Conservation (phyloP, 202 grass and related monocot species). For the Carex arenaria region DNA sequence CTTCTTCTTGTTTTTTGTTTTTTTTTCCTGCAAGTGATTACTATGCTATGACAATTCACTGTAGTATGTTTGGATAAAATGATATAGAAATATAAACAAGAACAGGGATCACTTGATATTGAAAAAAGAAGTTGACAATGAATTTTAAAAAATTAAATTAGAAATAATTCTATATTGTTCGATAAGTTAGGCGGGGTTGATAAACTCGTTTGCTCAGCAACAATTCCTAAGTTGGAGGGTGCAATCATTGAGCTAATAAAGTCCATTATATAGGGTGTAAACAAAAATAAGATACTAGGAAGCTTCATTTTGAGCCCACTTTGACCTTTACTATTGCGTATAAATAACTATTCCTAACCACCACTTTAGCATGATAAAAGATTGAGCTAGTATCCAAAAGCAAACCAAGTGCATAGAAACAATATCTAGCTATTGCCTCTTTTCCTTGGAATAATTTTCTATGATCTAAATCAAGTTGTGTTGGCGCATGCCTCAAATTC, state of each 20-base stretch:
- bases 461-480: conserved; percentile 13
- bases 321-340: conserved; percentile 4
- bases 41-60: not conserved
- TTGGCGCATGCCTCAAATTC: conserved; percentile 24
- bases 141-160: not conserved
- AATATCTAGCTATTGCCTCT: conserved; percentile 9
- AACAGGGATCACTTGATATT: not conserved
- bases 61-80: not conserved
- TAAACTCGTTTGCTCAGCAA: not conserved
- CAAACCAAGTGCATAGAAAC: not conserved
- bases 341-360: conserved; percentile 14
- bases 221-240: not conserved
- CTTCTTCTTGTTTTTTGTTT: no score
- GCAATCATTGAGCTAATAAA: not conserved
- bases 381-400: not conserved
- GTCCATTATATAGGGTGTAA: not conserved
- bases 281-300: conserved; percentile 4
- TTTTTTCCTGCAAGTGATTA: not conserved
- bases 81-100: not conserved
- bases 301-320: not conserved
- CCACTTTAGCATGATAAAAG: conserved; percentile 19
- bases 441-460: conserved; percentile 5
- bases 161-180: not conserved
- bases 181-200: no score
- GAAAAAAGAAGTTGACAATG: not conserved